Percentiles rank a stretch among this genome's conserved stretches.
These are phyloP conservation scores for Microsporum ferrugineum DNA, from an alignment of 2,329 filamentous ascomycete species.

Conservation along the genomic window DNA sequence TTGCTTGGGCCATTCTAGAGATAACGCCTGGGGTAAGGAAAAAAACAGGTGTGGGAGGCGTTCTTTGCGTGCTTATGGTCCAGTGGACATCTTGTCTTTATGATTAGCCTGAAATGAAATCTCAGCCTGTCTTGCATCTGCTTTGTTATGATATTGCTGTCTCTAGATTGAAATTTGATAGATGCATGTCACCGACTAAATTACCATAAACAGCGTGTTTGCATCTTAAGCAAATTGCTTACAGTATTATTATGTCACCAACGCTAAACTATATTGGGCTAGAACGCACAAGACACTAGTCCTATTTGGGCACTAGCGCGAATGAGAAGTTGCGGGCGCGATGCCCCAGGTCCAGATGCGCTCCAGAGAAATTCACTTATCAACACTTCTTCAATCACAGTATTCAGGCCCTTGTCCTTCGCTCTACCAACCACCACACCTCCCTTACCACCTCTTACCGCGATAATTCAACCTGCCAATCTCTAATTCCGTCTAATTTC, in stretches of 20 bases:
- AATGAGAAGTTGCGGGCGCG: slow-evolving; percentile 5
- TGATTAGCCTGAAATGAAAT: background rate
- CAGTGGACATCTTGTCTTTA: background rate
- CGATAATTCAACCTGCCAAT: background rate
- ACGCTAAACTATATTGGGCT: background rate
- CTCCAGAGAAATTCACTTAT: slow-evolving; percentile 1
- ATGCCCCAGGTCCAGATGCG: slow-evolving; percentile 5
- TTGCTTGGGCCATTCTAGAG: slow-evolving; percentile 27
- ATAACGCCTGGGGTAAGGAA: slow-evolving; percentile 30
- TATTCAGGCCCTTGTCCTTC: background rate
- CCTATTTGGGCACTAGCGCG: slow-evolving; percentile 1
- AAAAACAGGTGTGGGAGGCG: slow-evolving; percentile 34
- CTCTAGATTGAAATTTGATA: background rate
- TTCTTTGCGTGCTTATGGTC: slow-evolving; percentile 17
- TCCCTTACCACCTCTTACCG: background rate
- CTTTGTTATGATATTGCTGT: background rate
- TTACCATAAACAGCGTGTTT: background rate
- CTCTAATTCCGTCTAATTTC: background rate
- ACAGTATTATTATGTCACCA: background rate
- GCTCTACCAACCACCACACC: background rate
- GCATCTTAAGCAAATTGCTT: background rate
- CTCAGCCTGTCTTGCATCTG: background rate
- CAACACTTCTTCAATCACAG: background rate
- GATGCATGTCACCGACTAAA: background rate
- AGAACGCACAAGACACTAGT: background rate